Base-by-base conservation (phyloP, 208 protist genomes). In the Strigomonas culicis region DNA sequence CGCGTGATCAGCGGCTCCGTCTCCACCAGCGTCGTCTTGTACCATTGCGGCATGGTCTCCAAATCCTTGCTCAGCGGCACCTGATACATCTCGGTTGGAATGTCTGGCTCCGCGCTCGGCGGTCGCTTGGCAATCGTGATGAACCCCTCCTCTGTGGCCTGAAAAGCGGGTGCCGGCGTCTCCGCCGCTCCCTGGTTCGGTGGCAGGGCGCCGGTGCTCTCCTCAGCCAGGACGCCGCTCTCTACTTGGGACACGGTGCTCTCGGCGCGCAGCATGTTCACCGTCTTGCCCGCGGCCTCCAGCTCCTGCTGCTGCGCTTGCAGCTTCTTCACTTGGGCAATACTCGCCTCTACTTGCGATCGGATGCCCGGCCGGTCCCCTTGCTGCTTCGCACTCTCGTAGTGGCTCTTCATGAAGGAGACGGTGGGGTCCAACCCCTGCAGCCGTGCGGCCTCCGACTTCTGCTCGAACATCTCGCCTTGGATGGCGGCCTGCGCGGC, bases 401-500 rank as follows among this genome's bases (percentile, higher is more conserved):
- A 68, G 50, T 92, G 73, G 21, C 66, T 77, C 61, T 86, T 90
- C 74, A 83, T 80, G 25, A 86, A 62, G 44, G 85, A 66, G 13
- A 74, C 56, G 57, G 82, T 74, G 11, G 85, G 79, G 53, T 92
- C 85, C 21, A 66, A 46, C n/a, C 89, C 89, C 2, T 64, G 51
- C 64, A 84, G 58, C 51, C 78, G 75, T 4, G 89, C 75, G 39
- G 82, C 72, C 66, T 90, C 78, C 3, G 80, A 77, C 2, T 57
- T 65, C 57, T 95, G 86, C 75, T 93, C 84, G 28, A 95, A 65
- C 74, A 86, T 79, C 60, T 95, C 84, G 61, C 92, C 70, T 69
- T 92, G 83, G 39, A 93, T 84, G 63, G 60, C 81, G 36, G 81
- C 86, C 59, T 92, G 72, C 3, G 81, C 72, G 53, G 82, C 86